phyloP scores from a whole-genome alignment of 169 alveolate genomes.

The Plasmodium vivax region DNA sequence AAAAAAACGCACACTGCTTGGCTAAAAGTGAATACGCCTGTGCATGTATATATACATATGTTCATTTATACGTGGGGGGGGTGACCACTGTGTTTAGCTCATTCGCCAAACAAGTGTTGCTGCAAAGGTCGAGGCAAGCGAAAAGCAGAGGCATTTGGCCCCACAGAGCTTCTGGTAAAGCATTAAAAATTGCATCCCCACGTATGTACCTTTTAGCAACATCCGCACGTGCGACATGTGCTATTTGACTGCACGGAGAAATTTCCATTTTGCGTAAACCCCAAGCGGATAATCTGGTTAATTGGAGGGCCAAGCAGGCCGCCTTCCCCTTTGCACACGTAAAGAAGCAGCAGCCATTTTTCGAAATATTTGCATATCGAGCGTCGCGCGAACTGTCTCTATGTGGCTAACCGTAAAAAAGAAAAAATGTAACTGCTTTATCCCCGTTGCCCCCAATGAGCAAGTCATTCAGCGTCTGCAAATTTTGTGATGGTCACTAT shows the following conservation, averaged over 20 bases:
- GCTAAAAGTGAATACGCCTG: neutral
- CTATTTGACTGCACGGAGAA: neutral
- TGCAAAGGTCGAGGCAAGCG: neutral
- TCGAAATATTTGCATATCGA: neutral
- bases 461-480: neutral
- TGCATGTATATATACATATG: neutral
- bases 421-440: neutral
- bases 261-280: neutral
- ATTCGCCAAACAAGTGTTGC: neutral
- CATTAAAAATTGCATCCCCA: neutral
- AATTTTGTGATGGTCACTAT: neutral
- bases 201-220: neutral
- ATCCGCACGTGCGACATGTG: neutral
- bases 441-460: neutral
- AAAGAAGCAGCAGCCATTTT: neutral
- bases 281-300: neutral
- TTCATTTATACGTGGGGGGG: neutral
- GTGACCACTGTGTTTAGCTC: neutral
- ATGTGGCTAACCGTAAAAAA: neutral
- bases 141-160: neutral
- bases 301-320: neutral
- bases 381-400: neutral
- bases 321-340: neutral
- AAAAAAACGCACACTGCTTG: neutral
- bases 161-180: neutral